These are phyloP conservation scores for Psilocybe cyanescens DNA, from an alignment of 768 basidiomycete genomes.

Conservation along the genomic window DNA sequence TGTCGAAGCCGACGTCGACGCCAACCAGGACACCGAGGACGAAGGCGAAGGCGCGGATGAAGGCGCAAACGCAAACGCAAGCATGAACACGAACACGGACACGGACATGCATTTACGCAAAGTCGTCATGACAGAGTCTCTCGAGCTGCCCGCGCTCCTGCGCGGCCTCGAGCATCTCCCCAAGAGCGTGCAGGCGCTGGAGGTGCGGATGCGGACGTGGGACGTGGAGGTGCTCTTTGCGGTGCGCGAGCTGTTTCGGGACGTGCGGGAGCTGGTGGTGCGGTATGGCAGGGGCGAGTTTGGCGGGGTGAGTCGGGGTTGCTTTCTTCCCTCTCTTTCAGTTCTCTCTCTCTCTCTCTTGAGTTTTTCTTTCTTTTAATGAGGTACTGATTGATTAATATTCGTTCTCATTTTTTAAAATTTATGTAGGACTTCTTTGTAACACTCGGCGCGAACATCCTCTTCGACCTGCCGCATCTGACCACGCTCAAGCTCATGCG, in stretches of 20 bases:
- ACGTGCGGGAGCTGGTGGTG: slow-evolving; percentile 22
- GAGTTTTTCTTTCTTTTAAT: no score
- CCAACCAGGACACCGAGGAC: not conserved
- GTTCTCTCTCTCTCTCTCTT: not conserved
- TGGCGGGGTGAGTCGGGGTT: slow-evolving; percentile 22
- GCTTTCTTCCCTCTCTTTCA: not conserved
- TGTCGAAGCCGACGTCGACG: not conserved
- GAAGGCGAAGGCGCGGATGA: not conserved
- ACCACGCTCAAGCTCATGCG: slow-evolving; percentile 27
- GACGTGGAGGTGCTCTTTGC: slow-evolving; percentile 36
- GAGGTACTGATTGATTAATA: no score
- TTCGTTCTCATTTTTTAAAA: no score
- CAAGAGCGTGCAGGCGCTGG: slow-evolving; percentile 20
- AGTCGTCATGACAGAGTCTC: slow-evolving; percentile 25
- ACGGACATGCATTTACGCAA: slow-evolving; percentile 15
- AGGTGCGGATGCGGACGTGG: slow-evolving; percentile 30
- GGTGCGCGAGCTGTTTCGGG: slow-evolving; percentile 26
- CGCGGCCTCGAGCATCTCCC: slow-evolving; percentile 27
- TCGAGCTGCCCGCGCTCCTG: slow-evolving; percentile 21
- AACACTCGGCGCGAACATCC: slow-evolving; percentile 31
- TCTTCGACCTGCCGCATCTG: slow-evolving; percentile 26
- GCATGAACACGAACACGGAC: no score
- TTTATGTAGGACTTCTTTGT: slow-evolving; percentile 30
- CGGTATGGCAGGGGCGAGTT: slow-evolving; percentile 27
- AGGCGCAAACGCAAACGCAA: no score